Evolutionary conservation across 2,329 filamentous ascomycete species (phyloP).

Genomic region (Pezicula rhizophila): DNA sequence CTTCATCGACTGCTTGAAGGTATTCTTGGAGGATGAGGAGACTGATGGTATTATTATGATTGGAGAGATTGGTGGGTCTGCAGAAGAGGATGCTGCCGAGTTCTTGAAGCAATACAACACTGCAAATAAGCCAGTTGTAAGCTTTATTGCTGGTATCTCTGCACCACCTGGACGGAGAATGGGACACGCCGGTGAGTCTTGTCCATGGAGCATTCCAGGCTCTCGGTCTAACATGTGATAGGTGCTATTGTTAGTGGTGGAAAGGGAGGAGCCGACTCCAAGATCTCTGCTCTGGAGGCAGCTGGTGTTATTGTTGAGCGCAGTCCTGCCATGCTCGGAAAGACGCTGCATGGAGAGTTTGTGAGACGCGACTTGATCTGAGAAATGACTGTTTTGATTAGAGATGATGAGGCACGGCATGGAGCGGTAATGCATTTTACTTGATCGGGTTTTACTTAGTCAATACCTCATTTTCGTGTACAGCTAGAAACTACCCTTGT

Average conservation of each 20-base stretch:
- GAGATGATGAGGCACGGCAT: constrained; percentile 20
- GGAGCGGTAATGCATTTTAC: constrained; percentile 24
- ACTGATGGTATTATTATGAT: constrained; percentile 99
- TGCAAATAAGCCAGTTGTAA: constrained; percentile 89
- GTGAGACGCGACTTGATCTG: constrained; percentile 94
- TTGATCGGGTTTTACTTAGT: constrained; percentile 17
- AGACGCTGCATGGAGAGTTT: constrained; percentile 91
- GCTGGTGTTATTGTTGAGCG: constrained; percentile 96
- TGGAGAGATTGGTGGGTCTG: constrained; percentile 94
- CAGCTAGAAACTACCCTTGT: constrained; percentile 25
- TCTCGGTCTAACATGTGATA: constrained; percentile 20
- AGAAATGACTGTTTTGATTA: constrained; percentile 18
- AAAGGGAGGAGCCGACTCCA: constrained; percentile 96
- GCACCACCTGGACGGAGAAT: constrained; percentile 94
- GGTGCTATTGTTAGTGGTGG: constrained; percentile 91
- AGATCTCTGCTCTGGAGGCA: constrained; percentile 89
- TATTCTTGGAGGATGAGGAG: constrained; percentile 92
- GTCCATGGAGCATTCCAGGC: not conserved
- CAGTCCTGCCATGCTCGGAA: constrained; percentile 85
- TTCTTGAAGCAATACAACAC: constrained; percentile 92
- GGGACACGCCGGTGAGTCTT: constrained; percentile 77
- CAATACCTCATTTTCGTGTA: constrained; percentile 28
- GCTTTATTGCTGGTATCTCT: constrained; percentile 97
- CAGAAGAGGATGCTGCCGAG: constrained; percentile 96
- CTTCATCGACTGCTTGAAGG: constrained; percentile 98